Conservation (phyloP, 345 rosid genomes). For the Excoecaria cochinchinensis region DNA sequence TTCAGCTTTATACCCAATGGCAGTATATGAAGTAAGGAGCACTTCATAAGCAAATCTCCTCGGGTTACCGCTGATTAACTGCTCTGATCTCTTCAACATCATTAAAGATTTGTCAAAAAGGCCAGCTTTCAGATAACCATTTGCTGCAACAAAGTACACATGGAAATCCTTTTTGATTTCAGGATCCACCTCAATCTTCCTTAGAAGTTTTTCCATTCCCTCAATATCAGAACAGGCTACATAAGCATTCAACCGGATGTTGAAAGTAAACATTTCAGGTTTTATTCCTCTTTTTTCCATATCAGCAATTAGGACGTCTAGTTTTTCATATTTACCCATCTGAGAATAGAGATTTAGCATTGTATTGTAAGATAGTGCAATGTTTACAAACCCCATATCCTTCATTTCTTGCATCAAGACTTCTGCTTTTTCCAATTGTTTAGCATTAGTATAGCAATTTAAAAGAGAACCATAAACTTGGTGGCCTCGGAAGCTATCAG, state of each 20-base stretch:
- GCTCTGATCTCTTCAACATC: slow-evolving; percentile 51
- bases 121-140: slow-evolving; percentile 51
- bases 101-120: slow-evolving; percentile 36
- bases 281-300: slow-evolving; percentile 49
- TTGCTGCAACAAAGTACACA: slow-evolving; percentile 42
- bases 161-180: slow-evolving; percentile 40
- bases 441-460: slow-evolving; percentile 44
- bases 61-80: slow-evolving; percentile 13
- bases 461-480: slow-evolving; percentile 52
- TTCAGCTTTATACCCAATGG: slow-evolving; percentile 45
- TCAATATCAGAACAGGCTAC: slow-evolving; percentile 39
- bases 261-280: slow-evolving; percentile 36
- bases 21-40: slow-evolving; percentile 48
- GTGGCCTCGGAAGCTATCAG: slow-evolving; percentile 23
- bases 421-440: slow-evolving; percentile 46
- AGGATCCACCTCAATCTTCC: slow-evolving; percentile 46
- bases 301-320: slow-evolving; percentile 47
- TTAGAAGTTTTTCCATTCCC: slow-evolving; percentile 54
- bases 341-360: slow-evolving; percentile 53
- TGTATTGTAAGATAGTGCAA: slow-evolving; percentile 44
- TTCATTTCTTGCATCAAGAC: slow-evolving; percentile 37
- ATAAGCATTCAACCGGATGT: slow-evolving; percentile 53
- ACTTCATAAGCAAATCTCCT: slow-evolving; percentile 35
- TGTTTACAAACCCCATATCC: slow-evolving; percentile 28
- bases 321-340: slow-evolving; percentile 33